phyloP scores from a whole-genome alignment of 164 flowering plant genomes.

The Aristolochia fimbriata region DNA sequence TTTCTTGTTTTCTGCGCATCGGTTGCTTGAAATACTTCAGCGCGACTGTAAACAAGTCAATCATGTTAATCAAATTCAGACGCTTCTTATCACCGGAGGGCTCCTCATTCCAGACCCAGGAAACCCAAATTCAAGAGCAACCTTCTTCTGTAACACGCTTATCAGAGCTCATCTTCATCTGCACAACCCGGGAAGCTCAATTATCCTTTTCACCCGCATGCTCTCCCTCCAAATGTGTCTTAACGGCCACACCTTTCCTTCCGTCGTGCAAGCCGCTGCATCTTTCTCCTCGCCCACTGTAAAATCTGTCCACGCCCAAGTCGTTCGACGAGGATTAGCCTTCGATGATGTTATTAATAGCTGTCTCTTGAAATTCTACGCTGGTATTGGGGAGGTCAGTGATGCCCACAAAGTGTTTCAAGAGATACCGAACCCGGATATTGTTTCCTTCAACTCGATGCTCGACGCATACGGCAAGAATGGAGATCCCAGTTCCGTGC shows the following conservation, averaged over 20 bases:
- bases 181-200: conserved; percentile 16
- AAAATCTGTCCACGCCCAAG: conserved; percentile 38
- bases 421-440: conserved; percentile 45
- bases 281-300: conserved; percentile 14
- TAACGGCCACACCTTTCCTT: conserved; percentile 63
- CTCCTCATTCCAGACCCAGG: conserved; percentile 23
- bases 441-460: conserved; percentile 56
- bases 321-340: conserved; percentile 39
- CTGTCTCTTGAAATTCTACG: conserved; percentile 41
- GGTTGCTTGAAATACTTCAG: conserved; percentile 40
- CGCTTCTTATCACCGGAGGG: conserved; percentile 40
- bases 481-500: conserved; percentile 51
- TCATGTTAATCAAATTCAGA: conserved; percentile 49
- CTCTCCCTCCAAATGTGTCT: conserved; percentile 38
- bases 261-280: conserved; percentile 44
- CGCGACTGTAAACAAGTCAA: conserved; percentile 18
- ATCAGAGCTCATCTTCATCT: conserved; percentile 41
- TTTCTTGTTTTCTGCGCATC: no score
- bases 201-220: conserved; percentile 55
- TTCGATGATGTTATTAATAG: conserved; percentile 41
- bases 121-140: conserved; percentile 12
- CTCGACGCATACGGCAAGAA: conserved; percentile 49
- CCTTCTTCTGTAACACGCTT: conserved; percentile 61
- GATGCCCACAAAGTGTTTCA: conserved; percentile 49
- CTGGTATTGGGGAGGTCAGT: conserved; percentile 19